Base-by-base conservation (phyloP, 2,329 filamentous ascomycete genomes). In the Aureobasidium sp. region DNA sequence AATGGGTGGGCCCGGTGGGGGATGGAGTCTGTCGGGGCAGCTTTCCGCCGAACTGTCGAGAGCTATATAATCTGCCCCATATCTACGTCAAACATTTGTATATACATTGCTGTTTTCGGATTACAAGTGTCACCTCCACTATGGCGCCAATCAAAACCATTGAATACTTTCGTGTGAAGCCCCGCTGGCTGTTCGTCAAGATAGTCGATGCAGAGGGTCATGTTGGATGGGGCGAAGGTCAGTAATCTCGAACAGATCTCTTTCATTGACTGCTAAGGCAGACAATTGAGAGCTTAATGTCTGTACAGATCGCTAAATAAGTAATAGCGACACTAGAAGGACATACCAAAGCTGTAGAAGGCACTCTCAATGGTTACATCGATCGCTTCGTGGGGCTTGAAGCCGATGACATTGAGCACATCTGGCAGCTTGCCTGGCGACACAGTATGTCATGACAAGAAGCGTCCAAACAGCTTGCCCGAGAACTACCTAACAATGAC, bases 171-270 rank as follows among this genome's bases (percentile, higher is more conserved):
- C 82, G 88, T 20, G 84, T 91, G 12, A 85, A 86, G 45, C 88
- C 88, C 17, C 79, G 88, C 45, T 91, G 87, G 87, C 78, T 91
- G 1, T 89, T 90, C 65, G 87, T 90, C 66, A 91, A 90, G 71
- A 82, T 91, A 64, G 84, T 82, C 2, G 87, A 90, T 69, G 82
- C 84, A 37, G 78, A 79, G 3, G 86, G 83, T 4, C 79, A 83
- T 31, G 75, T 79, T 60, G 88, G 87, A 3, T 90, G 87, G 88
- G 88, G 88, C 17, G 88, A 90, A 70, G 31, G 31, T 34, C 31
- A 34, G 31, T 34, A 34, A 11, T 34, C 31, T 34, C 31, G 9
- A 34, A 34, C 9, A 12, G 31, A 9, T 34, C 31, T 34, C 31
- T 12, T 3, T 34, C 12, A 12, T 12, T 9, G 31, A 34, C 31